These are phyloP conservation scores for Phellopilus nigrolimitatus DNA, from an alignment of 1,284 basidiomycete genomes.

Conservation along the genomic window DNA sequence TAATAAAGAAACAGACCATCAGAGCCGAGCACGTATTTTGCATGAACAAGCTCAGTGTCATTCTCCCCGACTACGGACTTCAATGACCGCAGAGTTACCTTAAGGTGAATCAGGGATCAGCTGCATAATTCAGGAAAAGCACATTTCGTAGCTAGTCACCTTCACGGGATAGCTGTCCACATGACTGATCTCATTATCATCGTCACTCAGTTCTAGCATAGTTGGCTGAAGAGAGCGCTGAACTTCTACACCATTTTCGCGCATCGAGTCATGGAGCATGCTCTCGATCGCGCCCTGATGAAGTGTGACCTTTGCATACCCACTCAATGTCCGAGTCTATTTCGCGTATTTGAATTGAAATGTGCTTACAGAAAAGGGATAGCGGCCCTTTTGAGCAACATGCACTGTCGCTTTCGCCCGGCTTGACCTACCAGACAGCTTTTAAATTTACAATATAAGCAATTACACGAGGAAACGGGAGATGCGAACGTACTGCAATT, in stretches of 20 bases:
- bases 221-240: slow-evolving; percentile 53
- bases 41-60: slow-evolving; percentile 41
- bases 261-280: slow-evolving; percentile 64
- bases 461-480: no score
- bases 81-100: slow-evolving; percentile 35
- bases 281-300: slow-evolving; percentile 72
- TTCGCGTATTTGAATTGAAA: no score
- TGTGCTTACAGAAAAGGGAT: no score
- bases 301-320: slow-evolving; percentile 70
- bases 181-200: slow-evolving; percentile 38
- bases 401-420: no score
- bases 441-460: no score
- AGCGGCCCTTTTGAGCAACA: no score
- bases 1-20: no score
- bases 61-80: slow-evolving; percentile 27
- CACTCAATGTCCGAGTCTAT: no score
- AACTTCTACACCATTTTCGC: slow-evolving; percentile 46
- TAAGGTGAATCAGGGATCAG: slow-evolving; percentile 15
- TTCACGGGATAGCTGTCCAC: slow-evolving; percentile 49
- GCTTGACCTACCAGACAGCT: no score
- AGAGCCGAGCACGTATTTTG: slow-evolving; percentile 52
- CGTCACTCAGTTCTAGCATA: slow-evolving; percentile 37
- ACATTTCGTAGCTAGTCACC: no score
- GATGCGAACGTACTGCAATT: slow-evolving; percentile 45
- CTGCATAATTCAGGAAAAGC: not conserved